Base-by-base conservation (phyloP, 176 grass and related monocot species). In the Musa itinerans region DNA sequence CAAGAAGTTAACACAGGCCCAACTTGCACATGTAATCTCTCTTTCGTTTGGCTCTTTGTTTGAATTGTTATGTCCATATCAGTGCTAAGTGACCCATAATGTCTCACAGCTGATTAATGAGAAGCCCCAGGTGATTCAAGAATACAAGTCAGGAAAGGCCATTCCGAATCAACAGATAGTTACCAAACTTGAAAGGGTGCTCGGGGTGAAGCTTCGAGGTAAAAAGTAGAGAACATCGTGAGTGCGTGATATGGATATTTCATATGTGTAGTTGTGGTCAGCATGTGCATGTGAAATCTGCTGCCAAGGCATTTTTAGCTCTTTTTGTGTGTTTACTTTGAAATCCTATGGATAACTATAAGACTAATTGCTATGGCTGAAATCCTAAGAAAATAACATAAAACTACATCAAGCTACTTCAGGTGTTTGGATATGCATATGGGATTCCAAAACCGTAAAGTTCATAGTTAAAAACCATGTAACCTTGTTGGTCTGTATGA, bases 141-240 rank as follows among this genome's bases (percentile, higher is more conserved):
- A 96, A 84, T 96, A 96, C 0, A 89, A 99, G 54, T 94, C 95
- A 2, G 95, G 95, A 50, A 99, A 99, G 65, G 95, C 95, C 2
- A 99, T 99, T 80, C 95, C 95, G 5, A 99, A 99, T 74, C 89
- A 99, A 77, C 95, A 99, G 86, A 86, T 99, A 63, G 87, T 99
- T 16, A 52, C 69, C 9, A 99, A 99, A 73, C 88, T 99, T 21
- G 95, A 99, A 78, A 91, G 95, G 80, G 90, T 89, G 29, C 88
- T 99, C 34, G 95, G 90, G 76, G 67, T 78, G 51, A 99, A 99
- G 69, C 82, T 99, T 72, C 86, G 95, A 20, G 74, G 83, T 19
- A 99, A 94, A 74, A 99, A 99, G 69, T 99, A 87, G 78, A 54
- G 12, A 16, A 68, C 26, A 67, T 57, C 2, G 23, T 21, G 23